Base-by-base conservation (phyloP, 108 stramenopile species). In the Cyclotella choctawhatcheeana region DNA sequence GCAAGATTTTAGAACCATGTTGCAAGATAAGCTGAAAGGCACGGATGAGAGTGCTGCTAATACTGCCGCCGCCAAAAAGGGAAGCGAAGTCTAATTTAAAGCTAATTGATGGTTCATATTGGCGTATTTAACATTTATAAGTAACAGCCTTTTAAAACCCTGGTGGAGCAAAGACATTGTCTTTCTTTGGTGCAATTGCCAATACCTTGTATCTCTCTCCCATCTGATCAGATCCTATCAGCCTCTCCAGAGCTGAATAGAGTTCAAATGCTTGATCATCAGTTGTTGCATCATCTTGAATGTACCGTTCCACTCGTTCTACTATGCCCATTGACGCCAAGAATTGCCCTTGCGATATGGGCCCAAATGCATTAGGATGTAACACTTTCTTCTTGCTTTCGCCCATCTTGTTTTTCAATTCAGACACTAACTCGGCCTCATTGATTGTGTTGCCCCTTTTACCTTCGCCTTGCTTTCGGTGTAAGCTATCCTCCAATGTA, bases 181-280 rank as follows among this genome's bases (percentile, higher is more conserved):
- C 85, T 43, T 74, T 77, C 76, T 89, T 89, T 1, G 74, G 78
- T 12, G 85, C 91, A 45, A 96, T 72, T 13, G 89, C 89, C 67
- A 95, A 58, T 14, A 95, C 94, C 64, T 93, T 93, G 79, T 84
- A 95, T 21, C 86, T 66, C 67, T 85, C 83, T 25, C 97, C 98
- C 95, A 98, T 98, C 69, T 97, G 92, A 52, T 94, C 96, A 22
- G 94, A 81, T 58, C 85, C 77, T 14, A 96, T 81, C 40, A 98
- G 77, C 33, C 93, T 89, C 56, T 96, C 88, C 44, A 94, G 61
- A 10, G 94, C 93, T 34, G 84, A 69, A 34, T 86, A 89, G 10
- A 97, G 53, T 32, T 83, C 81, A 31, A 88, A 77, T 6, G 91
- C 95, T 79, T 97, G 80, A 34, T 94, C 90, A 29, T 96, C 96